Conservation (phyloP, 2,329 filamentous ascomycete species). For the Beauveria australis region DNA sequence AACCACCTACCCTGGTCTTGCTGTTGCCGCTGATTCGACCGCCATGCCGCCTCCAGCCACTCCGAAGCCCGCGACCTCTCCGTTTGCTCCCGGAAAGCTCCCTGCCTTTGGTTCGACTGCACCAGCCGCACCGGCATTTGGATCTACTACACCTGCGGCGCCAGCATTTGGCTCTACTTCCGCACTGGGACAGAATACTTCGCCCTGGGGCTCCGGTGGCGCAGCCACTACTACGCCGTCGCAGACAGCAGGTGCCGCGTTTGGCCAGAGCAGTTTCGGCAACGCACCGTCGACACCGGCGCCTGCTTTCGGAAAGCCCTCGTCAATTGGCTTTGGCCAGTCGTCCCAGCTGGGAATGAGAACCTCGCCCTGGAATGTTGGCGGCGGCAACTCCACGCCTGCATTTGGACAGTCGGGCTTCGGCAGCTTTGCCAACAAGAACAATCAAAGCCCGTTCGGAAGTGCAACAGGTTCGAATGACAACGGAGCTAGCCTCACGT, state of each 20-base stretch:
- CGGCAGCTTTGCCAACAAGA: slow-evolving; percentile 30
- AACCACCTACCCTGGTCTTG: slow-evolving; percentile 64
- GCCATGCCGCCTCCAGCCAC: slow-evolving; percentile 21
- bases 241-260: slow-evolving; percentile 28
- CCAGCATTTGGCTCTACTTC: slow-evolving; percentile 41
- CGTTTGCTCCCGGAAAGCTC: slow-evolving; percentile 25
- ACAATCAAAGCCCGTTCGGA: slow-evolving; percentile 30
- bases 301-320: slow-evolving; percentile 42
- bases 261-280: slow-evolving; percentile 39
- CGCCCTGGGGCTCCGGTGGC: slow-evolving; percentile 38
- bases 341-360: slow-evolving; percentile 39
- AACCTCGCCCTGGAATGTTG: slow-evolving; percentile 45
- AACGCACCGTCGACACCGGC: slow-evolving; percentile 26
- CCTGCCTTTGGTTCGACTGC: slow-evolving; percentile 24
- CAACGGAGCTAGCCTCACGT: slow-evolving; percentile 6
- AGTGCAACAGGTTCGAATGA: slow-evolving; percentile 16
- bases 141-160: slow-evolving; percentile 26
- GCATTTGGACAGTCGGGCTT: slow-evolving; percentile 50
- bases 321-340: slow-evolving; percentile 45
- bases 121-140: slow-evolving; percentile 33
- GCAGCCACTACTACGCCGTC: slow-evolving; percentile 23
- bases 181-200: slow-evolving; percentile 41
- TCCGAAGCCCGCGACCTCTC: slow-evolving; percentile 2
- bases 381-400: slow-evolving; percentile 22
- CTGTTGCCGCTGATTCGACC: slow-evolving; percentile 29